Evolutionary conservation across 2,329 filamentous ascomycete genomes (phyloP).

Genomic region (Colletotrichum paranaense): DNA sequence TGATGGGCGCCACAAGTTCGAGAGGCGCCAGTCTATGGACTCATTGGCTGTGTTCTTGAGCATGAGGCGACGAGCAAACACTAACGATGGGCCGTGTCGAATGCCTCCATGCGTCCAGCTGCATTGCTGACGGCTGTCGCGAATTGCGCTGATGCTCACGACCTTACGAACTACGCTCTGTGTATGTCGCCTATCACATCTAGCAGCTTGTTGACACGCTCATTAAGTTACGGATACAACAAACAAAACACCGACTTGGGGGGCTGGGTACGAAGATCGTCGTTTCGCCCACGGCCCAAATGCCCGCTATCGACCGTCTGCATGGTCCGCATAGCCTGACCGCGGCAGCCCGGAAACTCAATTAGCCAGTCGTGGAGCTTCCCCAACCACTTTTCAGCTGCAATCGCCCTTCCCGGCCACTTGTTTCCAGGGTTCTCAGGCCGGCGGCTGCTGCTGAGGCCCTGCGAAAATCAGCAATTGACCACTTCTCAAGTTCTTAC

Average conservation of each 20-base stretch:
- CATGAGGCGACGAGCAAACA: slow-evolving; percentile 1
- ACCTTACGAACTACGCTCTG: background rate
- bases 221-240: background rate
- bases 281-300: slow-evolving; percentile 27
- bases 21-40: slow-evolving; percentile 9
- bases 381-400: slow-evolving; percentile 33
- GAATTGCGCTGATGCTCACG: background rate
- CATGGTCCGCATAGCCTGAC: slow-evolving; percentile 25
- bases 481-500: background rate
- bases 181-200: slow-evolving; percentile 17
- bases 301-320: slow-evolving; percentile 34
- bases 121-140: slow-evolving; percentile 21
- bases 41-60: slow-evolving; percentile 3
- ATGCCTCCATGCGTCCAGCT: background rate
- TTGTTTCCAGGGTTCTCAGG: slow-evolving; percentile 11
- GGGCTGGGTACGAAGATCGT: slow-evolving; percentile 32
- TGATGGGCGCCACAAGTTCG: slow-evolving; percentile 8
- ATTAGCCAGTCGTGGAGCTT: slow-evolving; percentile 26
- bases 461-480: slow-evolving; percentile 16
- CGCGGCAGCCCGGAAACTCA: slow-evolving; percentile 5
- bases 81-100: slow-evolving; percentile 9
- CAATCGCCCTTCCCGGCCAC: slow-evolving; percentile 10
- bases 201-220: slow-evolving; percentile 6
- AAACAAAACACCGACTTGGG: background rate
- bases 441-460: slow-evolving; percentile 13